Base-by-base conservation (phyloP, 2,329 filamentous ascomycete genomes). In the Diaporthe destruens region DNA sequence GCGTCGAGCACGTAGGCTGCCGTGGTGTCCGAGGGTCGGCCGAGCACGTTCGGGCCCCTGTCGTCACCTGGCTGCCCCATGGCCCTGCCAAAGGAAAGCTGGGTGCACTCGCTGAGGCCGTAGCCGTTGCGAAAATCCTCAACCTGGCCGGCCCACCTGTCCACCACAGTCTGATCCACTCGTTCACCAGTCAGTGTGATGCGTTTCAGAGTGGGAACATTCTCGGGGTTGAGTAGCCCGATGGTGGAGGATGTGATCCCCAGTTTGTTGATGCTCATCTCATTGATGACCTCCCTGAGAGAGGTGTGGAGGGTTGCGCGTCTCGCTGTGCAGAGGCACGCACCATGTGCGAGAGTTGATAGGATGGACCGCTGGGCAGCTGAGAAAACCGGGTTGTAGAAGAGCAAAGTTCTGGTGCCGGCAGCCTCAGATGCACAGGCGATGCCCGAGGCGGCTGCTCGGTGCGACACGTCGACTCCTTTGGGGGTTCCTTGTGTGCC, bases 301-400 rank as follows among this genome's bases (percentile, higher is more conserved):
- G 96, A 90, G 53, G 86, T 86, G 77, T 95, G 89, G 2, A 98
- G 83, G 0, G 94, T 97, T n/a, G 84, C 85, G 2, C 92, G 92
- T 71, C 94, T 87, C 74, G 91, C 92, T 18, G 95, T 84, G 0
- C 95, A 93, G 76, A 98, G 98, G 85, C 97, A 97, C 6, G 96
- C 95, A 80, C 98, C 95, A 80, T 98, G 98, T 6, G 98, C 95
- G 79, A 98, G 98, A 0, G 95, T 98, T 0, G 95, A 94, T 4
- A 94, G 92, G 3, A 95, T 95, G 80, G 98, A 98, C 80, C 98
- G 95, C 1, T 98, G 87, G 80, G 98, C 98, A 57, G 94, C 89
- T 20, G 85, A 85, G 79, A 97, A 97, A 0, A 67, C 42, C 2
- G 95, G 95, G 49, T 98, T 91, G 77, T 95, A 90, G 61, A 84